phyloP scores from a whole-genome alignment of 108 stramenopile species.

The Nitzschia sp. region DNA sequence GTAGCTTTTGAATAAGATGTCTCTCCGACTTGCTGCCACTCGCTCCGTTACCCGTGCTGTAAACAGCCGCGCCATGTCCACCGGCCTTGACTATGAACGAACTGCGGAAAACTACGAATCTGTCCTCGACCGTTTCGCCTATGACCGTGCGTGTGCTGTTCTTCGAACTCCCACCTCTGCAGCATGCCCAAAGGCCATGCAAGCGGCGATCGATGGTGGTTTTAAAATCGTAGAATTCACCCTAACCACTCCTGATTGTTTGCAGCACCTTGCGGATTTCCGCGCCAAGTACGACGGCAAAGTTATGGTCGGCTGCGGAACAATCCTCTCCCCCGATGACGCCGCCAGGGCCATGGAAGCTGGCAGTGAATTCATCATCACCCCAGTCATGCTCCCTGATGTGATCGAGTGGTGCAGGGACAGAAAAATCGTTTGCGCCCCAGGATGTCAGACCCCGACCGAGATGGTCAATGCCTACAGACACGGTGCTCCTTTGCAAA shows the following conservation, averaged over 20 bases:
- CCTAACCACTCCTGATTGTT: conserved; percentile 81
- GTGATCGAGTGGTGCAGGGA: conserved; percentile 79
- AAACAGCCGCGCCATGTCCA: conserved; percentile 17
- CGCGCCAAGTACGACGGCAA: conserved; percentile 81
- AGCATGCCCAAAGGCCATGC: conserved; percentile 87
- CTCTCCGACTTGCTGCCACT: conserved; percentile 45
- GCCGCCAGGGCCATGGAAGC: conserved; percentile 76
- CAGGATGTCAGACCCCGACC: conserved; percentile 88
- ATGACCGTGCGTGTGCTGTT: conserved; percentile 80
- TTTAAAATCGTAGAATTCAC: conserved; percentile 89
- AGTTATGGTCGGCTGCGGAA: conserved; percentile 89
- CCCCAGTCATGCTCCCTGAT: conserved; percentile 85
- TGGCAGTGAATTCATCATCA: conserved; percentile 83
- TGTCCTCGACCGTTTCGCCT: conserved; percentile 76
- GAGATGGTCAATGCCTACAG: conserved; percentile 74
- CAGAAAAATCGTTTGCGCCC: conserved; percentile 77
- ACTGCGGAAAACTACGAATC: conserved; percentile 59
- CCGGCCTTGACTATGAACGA: conserved; percentile 56
- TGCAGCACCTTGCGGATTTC: conserved; percentile 69
- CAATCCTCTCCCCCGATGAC: conserved; percentile 70
- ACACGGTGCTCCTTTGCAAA: conserved; percentile 81
- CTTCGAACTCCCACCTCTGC: conserved; percentile 83
- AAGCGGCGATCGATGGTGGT: conserved; percentile 87
- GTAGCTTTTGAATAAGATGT: no score
- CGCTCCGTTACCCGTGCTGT: conserved; percentile 14